Base-by-base conservation (phyloP, 2,329 filamentous ascomycete genomes). In the Phymatotrichopsis omnivora region DNA sequence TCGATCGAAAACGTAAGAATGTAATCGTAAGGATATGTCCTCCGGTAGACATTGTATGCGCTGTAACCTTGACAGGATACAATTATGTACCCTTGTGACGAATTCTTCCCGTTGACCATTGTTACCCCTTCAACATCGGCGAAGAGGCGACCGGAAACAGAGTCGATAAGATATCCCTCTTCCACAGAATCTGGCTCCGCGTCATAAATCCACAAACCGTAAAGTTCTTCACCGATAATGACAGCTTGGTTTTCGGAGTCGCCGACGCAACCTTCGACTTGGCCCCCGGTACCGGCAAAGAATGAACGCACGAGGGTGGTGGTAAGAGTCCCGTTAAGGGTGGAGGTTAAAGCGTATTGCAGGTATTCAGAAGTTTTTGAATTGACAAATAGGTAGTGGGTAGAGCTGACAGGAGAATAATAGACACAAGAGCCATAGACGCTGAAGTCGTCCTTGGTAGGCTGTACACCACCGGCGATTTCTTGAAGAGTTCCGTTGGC, bases 111-210 rank as follows among this genome's bases (percentile, higher is more conserved):
- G n/a, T 66, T 62, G 0, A 74, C 64, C 0, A 74, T 60, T 0
- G 71, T 69, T 8, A 75, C 65, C 7, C 72, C 72, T 49, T 74
- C 72, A n/a, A 73, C 68, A 16, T 74, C 71, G 2, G 69, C 69
- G 37, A 65, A 64, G n/a, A 73, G 64, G 1, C 60, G 61, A 5
- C 68, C 68, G 11, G 71, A 68, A 3, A 73, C 64, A 17, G 64
- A 62, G 0, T 65, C 70, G 12, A 67, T 61, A 5, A 58, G 48
- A 17, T 61, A 48, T 1, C 64, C 64, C 5, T 63, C 52, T 2
- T 61, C 52, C n/a, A 57, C 56, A 17, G 62, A 60, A 31, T 66
- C 64, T 0, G 71, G 71, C 54, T 75, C 71, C 0, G 70, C 70
- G 5, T 62, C 66, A 38, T 73, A 73, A 3, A 69, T 62, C 71